Conservation (phyloP, 768 basidiomycete species). For the Scleroderma bovista region DNA sequence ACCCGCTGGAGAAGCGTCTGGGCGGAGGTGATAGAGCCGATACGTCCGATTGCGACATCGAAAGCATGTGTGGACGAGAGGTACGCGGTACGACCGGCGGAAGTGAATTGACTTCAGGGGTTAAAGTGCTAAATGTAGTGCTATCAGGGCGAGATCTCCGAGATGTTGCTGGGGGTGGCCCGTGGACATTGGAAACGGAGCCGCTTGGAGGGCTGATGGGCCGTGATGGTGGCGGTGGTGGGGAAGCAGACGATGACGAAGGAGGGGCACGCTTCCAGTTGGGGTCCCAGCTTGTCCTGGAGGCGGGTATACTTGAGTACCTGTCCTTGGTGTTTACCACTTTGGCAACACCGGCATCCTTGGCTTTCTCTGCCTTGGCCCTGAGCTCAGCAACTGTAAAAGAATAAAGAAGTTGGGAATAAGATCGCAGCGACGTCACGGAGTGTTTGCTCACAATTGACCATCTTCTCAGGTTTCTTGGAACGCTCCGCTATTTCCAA, state of each 20-base stretch:
- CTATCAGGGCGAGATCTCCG: neutral
- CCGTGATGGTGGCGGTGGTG: constrained; percentile 16
- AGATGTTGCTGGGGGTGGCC: neutral
- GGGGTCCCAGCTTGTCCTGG: constrained; percentile 61
- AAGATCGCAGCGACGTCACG: neutral
- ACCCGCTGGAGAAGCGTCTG: constrained; percentile 21
- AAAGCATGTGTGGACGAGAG: constrained; percentile 10
- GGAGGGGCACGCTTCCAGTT: constrained; percentile 37
- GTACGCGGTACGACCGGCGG: constrained; percentile 12
- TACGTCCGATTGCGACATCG: constrained; percentile 1
- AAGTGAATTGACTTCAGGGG: neutral
- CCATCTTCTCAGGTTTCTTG: constrained; percentile 20
- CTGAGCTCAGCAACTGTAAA: constrained; percentile 58
- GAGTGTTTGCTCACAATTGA: constrained; percentile 26
- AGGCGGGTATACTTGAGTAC: constrained; percentile 49
- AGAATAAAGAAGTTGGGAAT: constrained; percentile 1
- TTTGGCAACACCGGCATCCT: constrained; percentile 48
- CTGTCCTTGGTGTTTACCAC: constrained; percentile 52
- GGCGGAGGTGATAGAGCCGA: constrained; percentile 23
- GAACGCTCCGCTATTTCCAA: neutral
- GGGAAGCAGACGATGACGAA: constrained; percentile 14
- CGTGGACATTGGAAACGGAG: neutral
- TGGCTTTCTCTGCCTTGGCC: constrained; percentile 57
- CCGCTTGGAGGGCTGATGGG: constrained; percentile 19
- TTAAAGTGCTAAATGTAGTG: neutral